Percentiles rank a stretch among this genome's conserved stretches.
Evolutionary conservation across 2,329 filamentous ascomycete species (phyloP).

Genomic region (Aspergillus puulaauensis): DNA sequence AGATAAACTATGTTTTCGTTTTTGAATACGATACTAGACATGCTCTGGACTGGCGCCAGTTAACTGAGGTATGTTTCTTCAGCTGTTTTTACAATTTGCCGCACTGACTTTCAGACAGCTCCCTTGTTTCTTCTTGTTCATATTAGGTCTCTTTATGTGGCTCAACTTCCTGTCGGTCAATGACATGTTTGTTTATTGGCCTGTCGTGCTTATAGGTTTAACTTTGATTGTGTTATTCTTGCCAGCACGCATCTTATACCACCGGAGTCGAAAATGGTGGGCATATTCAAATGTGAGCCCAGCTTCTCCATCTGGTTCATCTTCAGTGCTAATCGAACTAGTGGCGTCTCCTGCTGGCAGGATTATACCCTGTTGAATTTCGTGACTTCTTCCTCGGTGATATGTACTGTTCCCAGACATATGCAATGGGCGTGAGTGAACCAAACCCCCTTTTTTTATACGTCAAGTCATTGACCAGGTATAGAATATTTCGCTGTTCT

Average conservation of each 20-base stretch:
- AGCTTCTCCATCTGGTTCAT: not conserved
- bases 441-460: not conserved
- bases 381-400: conserved; percentile 96
- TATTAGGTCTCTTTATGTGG: conserved; percentile 78
- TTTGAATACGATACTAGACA: conserved; percentile 93
- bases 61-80: conserved; percentile 62
- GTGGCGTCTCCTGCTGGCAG: conserved; percentile 83
- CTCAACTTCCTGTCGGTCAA: conserved; percentile 77
- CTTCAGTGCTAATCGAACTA: conserved; percentile 37
- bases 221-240: conserved; percentile 70
- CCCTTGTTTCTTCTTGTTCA: conserved; percentile 76
- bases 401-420: conserved; percentile 95
- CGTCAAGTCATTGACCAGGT: not conserved
- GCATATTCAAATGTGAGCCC: conserved; percentile 77
- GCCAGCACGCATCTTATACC: conserved; percentile 71
- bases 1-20: conserved; percentile 94
- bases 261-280: conserved; percentile 80
- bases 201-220: conserved; percentile 72
- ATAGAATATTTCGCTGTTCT: conserved; percentile 88
- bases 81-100: not conserved
- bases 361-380: conserved; percentile 91
- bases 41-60: conserved; percentile 83
- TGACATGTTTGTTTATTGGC: conserved; percentile 79
- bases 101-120: conserved; percentile 50
- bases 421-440: conserved; percentile 72